phyloP scores from a whole-genome alignment of 192 early-diverging fungal genomes.

The Coemansia sp. region DNA sequence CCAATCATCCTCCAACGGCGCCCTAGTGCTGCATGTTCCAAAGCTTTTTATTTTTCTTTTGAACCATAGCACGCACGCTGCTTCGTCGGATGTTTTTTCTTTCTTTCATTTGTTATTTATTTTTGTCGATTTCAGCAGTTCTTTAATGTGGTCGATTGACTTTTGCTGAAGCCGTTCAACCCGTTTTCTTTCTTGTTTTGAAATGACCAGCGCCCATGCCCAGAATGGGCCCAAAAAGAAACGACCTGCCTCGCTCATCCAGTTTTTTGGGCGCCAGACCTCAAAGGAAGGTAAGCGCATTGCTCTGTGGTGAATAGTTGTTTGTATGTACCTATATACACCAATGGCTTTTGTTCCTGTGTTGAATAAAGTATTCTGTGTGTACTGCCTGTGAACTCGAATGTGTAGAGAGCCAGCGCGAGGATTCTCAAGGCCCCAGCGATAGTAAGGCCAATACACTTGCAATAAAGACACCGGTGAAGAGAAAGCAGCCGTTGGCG shows the following conservation, averaged over 20 bases:
- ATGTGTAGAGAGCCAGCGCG: not conserved
- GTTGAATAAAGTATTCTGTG: not conserved
- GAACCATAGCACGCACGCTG: not conserved
- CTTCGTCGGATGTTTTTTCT: not conserved
- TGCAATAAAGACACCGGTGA: not conserved
- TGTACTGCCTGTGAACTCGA: not conserved
- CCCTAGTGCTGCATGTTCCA: not conserved
- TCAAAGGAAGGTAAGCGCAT: constrained; percentile 17
- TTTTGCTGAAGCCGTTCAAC: not conserved
- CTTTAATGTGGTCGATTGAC: not conserved
- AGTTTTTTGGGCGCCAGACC: constrained; percentile 28
- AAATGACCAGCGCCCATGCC: constrained; percentile 2
- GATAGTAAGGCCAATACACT: not conserved
- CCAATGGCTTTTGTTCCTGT: not conserved
- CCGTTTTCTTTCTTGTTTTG: not conserved
- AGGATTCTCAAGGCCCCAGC: not conserved
- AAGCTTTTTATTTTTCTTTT: not conserved
- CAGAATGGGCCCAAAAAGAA: constrained; percentile 15
- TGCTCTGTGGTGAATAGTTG: too few relatives aligned
- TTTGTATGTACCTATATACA: not conserved
- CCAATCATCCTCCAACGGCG: not conserved
- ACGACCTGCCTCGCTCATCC: constrained; percentile 31
- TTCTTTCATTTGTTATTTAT: not conserved
- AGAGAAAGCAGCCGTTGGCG: not conserved
- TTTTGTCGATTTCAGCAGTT: too few relatives aligned